phyloP scores from a whole-genome alignment of 1,139 yeast species.

The Suhomyces coccinellae region DNA sequence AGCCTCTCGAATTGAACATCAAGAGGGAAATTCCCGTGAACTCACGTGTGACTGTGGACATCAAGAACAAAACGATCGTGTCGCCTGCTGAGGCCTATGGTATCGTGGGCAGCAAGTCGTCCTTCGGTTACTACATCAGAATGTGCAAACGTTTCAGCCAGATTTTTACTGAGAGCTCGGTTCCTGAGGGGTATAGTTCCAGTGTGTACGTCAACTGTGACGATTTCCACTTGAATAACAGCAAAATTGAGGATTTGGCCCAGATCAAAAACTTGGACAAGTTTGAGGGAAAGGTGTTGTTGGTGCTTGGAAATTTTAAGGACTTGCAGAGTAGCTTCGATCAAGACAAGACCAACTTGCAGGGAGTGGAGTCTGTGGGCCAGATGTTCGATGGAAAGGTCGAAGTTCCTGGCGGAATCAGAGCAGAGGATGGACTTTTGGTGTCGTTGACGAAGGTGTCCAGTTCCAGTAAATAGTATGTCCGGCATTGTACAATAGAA shows the following conservation, averaged over 20 bases:
- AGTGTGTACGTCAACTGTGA: constrained; percentile 68
- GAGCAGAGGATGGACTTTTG: constrained; percentile 71
- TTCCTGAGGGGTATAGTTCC: constrained; percentile 65
- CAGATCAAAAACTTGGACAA: constrained; percentile 14
- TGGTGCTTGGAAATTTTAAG: constrained; percentile 64
- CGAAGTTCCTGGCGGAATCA: constrained; percentile 53
- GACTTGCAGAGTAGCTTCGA: constrained; percentile 56
- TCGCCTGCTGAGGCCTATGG: constrained; percentile 76
- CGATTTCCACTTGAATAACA: constrained; percentile 48
- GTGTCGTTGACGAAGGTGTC: constrained; percentile 54
- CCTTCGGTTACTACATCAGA: constrained; percentile 78
- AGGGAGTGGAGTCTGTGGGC: constrained; percentile 53
- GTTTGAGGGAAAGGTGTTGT: constrained; percentile 37
- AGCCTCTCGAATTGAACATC: constrained; percentile 53
- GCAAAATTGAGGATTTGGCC: constrained; percentile 17
- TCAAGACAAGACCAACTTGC: constrained; percentile 46
- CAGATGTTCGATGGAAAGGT: constrained; percentile 71
- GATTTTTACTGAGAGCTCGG: constrained; percentile 69
- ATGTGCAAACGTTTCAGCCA: constrained; percentile 60
- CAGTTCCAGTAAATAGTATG: not conserved
- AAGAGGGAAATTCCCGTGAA: constrained; percentile 70
- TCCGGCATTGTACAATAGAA: not conserved
- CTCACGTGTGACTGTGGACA: constrained; percentile 79
- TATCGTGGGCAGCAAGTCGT: constrained; percentile 52
- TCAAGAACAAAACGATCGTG: constrained; percentile 60